A percentile compares a stretch with the other conserved stretches of the same genome.
These are phyloP conservation scores for Pontederia crassipes DNA, from an alignment of 176 grass and related monocot species.

Conservation along the genomic window DNA sequence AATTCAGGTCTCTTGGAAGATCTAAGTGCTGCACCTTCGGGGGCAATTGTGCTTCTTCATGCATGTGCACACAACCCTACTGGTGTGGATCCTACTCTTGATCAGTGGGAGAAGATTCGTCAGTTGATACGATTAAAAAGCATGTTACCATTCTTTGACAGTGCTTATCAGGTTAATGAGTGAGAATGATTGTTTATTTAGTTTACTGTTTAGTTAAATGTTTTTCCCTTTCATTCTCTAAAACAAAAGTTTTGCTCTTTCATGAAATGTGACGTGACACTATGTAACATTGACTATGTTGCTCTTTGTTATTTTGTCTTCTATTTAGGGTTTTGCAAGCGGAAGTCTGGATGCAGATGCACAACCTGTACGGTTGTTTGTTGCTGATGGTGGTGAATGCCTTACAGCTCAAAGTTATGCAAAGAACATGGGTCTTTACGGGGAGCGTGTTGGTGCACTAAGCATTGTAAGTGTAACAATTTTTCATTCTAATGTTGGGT, in stretches of 20 bases:
- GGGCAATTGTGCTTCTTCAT: constrained; percentile 93
- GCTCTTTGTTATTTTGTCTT: neutral
- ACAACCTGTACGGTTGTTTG: constrained; percentile 79
- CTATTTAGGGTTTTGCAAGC: constrained; percentile 77
- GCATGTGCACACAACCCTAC: constrained; percentile 99
- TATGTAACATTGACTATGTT: neutral
- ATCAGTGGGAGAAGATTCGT: constrained; percentile 88
- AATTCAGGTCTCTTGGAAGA: constrained; percentile 66
- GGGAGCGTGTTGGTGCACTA: constrained; percentile 92
- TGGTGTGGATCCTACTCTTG: constrained; percentile 81
- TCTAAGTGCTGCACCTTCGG: constrained; percentile 64
- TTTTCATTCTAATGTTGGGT: no score
- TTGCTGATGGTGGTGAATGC: constrained; percentile 92
- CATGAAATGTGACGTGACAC: no score
- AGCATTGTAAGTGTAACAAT: constrained; percentile 59
- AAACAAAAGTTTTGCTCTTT: no score
- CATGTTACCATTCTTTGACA: constrained; percentile 97
- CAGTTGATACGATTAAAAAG: constrained; percentile 72
- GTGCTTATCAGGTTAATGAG: constrained; percentile 82
- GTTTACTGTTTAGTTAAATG: no score
- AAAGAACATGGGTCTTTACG: constrained; percentile 98
- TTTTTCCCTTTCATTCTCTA: no score
- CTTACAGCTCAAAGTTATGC: constrained; percentile 96
- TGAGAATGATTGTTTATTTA: no score
- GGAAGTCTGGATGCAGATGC: constrained; percentile 95